These are phyloP conservation scores for Insectozyma bohioensis DNA, from an alignment of 1,139 yeast species.

Conservation along the genomic window DNA sequence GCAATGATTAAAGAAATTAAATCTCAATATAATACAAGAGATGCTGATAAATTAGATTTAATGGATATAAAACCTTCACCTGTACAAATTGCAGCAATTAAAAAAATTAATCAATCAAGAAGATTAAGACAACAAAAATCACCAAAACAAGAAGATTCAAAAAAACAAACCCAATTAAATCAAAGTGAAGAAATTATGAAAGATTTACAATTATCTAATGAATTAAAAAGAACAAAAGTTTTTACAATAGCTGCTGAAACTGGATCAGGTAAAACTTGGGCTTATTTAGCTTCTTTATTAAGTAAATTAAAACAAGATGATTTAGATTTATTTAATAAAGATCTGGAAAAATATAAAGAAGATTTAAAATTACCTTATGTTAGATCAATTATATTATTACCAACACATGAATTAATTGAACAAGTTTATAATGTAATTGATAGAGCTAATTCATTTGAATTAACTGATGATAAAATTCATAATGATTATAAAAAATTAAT, in stretches of 20 bases:
- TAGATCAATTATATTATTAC: constrained; percentile 72
- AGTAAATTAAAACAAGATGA: constrained; percentile 66
- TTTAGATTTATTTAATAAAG: constrained; percentile 25
- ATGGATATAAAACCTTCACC: constrained; percentile 40
- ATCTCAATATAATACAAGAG: constrained; percentile 43
- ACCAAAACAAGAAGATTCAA: constrained; percentile 20
- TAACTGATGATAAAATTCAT: constrained; percentile 21
- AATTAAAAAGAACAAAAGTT: constrained; percentile 47
- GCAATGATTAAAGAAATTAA: constrained; percentile 62
- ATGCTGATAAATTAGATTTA: constrained; percentile 35
- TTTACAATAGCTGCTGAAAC: constrained; percentile 93
- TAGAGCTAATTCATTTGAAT: constrained; percentile 31
- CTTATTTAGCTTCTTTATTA: constrained; percentile 75
- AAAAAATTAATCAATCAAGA: constrained; percentile 42
- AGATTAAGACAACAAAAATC: constrained; percentile 4
- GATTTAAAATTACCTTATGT: constrained; percentile 43
- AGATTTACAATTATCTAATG: constrained; percentile 32
- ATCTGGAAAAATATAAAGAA: constrained; percentile 30
- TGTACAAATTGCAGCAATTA: constrained; percentile 45
- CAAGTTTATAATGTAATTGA: constrained; percentile 65
- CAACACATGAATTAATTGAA: constrained; percentile 84
- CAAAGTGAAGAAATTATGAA: constrained; percentile 22
- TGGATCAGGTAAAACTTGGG: constrained; percentile 95
- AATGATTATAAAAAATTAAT: constrained; percentile 20
- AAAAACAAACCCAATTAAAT: constrained; percentile 23